Evolutionary conservation across 2,329 filamentous ascomycete genomes (phyloP).

Genomic region (Diplocarpon mali): DNA sequence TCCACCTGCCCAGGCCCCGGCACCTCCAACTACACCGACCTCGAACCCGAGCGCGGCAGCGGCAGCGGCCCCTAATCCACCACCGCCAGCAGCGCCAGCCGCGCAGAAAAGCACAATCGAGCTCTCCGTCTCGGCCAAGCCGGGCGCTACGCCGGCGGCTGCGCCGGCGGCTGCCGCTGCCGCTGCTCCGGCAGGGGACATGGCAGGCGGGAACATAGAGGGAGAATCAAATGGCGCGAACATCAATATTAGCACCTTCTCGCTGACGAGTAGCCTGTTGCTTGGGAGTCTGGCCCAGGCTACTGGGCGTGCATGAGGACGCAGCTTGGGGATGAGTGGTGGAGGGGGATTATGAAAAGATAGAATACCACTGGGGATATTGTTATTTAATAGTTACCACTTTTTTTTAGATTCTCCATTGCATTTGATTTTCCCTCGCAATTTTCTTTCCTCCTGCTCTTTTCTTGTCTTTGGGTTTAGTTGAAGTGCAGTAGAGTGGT

Average conservation of each 20-base stretch:
- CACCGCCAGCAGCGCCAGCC: neutral
- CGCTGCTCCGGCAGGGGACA: neutral
- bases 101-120: neutral
- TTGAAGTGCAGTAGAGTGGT: too few species aligned
- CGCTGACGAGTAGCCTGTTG: conserved; percentile 20
- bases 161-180: neutral
- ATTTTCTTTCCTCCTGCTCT: too few species aligned
- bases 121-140: neutral
- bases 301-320: too few species aligned
- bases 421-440: too few species aligned
- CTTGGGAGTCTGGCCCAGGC: conserved; percentile 21
- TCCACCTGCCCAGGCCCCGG: neutral
- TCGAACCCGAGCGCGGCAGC: neutral
- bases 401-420: too few species aligned
- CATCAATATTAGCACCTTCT: conserved; percentile 24
- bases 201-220: neutral
- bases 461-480: too few species aligned
- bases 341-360: too few species aligned
- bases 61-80: neutral
- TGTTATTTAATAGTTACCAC: too few species aligned
- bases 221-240: conserved; percentile 1
- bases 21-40: neutral
- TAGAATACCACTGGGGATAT: too few species aligned
- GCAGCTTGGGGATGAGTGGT: too few species aligned
- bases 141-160: neutral